Evolutionary conservation across 2,329 filamentous ascomycete species (phyloP).

Genomic region (Fusarium anthophilum): DNA sequence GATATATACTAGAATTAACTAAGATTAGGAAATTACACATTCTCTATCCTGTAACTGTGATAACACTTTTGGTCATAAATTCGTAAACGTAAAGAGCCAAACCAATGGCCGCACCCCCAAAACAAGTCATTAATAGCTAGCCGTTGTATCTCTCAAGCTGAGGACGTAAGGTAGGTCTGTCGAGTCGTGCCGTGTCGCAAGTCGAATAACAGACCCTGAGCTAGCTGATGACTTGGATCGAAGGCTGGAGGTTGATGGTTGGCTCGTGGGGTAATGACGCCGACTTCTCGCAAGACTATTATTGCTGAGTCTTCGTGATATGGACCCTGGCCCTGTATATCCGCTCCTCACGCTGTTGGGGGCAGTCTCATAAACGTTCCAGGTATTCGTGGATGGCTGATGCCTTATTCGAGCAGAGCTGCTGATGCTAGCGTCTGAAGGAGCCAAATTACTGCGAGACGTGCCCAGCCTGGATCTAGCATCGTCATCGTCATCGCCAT

Average conservation of each 20-base stretch:
- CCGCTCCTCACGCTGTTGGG: conserved; percentile 63
- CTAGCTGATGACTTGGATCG: conserved; percentile 50
- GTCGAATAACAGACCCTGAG: conserved; percentile 59
- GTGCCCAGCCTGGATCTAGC: conserved; percentile 54
- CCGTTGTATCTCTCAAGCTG: conserved; percentile 46
- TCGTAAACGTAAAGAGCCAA: conserved; percentile 34
- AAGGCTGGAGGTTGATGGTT: conserved; percentile 52
- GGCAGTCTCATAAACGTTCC: conserved; percentile 60
- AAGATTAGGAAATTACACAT: conserved; percentile 34
- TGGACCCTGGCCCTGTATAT: conserved; percentile 41
- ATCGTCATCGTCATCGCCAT: conserved; percentile 59
- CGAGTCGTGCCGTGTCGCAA: conserved; percentile 52
- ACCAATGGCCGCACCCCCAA: background rate
- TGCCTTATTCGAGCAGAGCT: conserved; percentile 47
- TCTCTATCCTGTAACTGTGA: conserved; percentile 11
- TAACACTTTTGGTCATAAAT: conserved; percentile 35
- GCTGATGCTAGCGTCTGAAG: conserved; percentile 45
- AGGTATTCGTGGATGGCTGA: conserved; percentile 55
- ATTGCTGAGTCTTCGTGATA: conserved; percentile 51
- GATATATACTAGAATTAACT: conserved; percentile 29
- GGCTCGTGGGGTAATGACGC: conserved; percentile 51
- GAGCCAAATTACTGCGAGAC: conserved; percentile 45
- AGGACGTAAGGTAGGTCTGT: conserved; percentile 51
- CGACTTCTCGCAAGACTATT: conserved; percentile 56
- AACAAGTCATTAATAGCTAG: conserved; percentile 34